A percentile compares a stretch with the other conserved stretches of the same genome.
phyloP scores from a whole-genome alignment of 192 early-diverging fungal species.

The Entomortierella chlamydospora region DNA sequence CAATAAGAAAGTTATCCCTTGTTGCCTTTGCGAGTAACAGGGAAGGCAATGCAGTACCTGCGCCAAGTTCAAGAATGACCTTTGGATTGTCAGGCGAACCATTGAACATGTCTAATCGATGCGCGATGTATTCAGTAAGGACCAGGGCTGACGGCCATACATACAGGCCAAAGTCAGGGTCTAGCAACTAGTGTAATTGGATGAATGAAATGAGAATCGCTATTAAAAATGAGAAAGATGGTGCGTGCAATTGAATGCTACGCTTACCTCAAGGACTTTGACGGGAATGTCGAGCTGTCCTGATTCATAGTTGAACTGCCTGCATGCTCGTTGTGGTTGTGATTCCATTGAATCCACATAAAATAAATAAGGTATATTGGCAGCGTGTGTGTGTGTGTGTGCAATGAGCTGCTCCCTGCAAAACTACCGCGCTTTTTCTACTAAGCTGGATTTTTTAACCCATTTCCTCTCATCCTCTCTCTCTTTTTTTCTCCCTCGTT shows the following conservation, averaged over 20 bases:
- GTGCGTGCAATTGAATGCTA: too few relatives aligned
- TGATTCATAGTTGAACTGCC: slow-evolving; percentile 22
- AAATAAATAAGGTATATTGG: not conserved
- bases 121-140: slow-evolving; percentile 68
- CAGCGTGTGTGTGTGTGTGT: too few relatives aligned
- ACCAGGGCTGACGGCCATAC: slow-evolving; percentile 81
- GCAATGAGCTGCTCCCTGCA: not conserved
- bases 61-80: slow-evolving; percentile 64
- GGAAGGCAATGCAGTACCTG: slow-evolving; percentile 76
- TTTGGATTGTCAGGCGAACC: slow-evolving; percentile 14
- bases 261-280: slow-evolving; percentile 42
- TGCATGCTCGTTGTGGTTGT: slow-evolving; percentile 19
- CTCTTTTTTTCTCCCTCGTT: not conserved
- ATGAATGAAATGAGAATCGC: not conserved
- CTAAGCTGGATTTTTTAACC: not conserved
- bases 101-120: slow-evolving; percentile 43
- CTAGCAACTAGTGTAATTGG: slow-evolving; percentile 55
- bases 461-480: not conserved
- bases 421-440: slow-evolving; percentile 3
- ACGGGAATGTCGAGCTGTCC: not conserved
- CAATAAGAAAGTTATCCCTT: slow-evolving; percentile 28
- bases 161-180: slow-evolving; percentile 71
- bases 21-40: slow-evolving; percentile 61
- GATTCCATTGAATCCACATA: not conserved
- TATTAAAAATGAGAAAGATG: not conserved